Percentiles rank a stretch among this genome's conserved stretches.
These are phyloP conservation scores for Diaporthe vaccinii DNA, from an alignment of 2,329 filamentous ascomycete genomes.

Conservation along the genomic window DNA sequence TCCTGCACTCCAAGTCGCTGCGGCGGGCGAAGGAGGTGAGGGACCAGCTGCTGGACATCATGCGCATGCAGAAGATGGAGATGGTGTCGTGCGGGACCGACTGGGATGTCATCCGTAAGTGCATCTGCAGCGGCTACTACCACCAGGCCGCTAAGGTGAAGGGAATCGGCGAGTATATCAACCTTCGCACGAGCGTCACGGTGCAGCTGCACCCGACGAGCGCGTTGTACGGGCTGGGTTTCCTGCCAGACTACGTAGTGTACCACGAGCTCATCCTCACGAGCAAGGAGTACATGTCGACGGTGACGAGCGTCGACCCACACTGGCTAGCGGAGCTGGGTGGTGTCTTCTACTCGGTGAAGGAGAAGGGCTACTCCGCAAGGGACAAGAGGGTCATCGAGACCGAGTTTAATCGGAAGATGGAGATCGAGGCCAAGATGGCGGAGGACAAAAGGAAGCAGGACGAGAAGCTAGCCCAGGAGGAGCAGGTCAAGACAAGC, in stretches of 20 bases:
- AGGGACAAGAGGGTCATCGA: constrained; percentile 89
- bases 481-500: constrained; percentile 60
- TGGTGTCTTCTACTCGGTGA: constrained; percentile 96
- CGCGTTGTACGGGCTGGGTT: constrained; percentile 91
- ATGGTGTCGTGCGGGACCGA: constrained; percentile 93
- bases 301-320: constrained; percentile 94
- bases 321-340: constrained; percentile 97
- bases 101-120: constrained; percentile 95
- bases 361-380: constrained; percentile 95
- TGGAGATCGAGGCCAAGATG: constrained; percentile 95
- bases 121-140: constrained; percentile 98
- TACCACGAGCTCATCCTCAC: constrained; percentile 99
- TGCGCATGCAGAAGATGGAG: constrained; percentile 92
- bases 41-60: constrained; percentile 93
- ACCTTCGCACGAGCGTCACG: constrained; percentile 92
- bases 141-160: constrained; percentile 97
- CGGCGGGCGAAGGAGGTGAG: constrained; percentile 93
- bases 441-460: constrained; percentile 83
- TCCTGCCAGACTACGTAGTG: constrained; percentile 95
- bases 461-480: constrained; percentile 68
- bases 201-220: constrained; percentile 96
- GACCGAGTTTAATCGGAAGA: constrained; percentile 90
- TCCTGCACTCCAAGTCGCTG: constrained; percentile 94
- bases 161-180: constrained; percentile 97
- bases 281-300: constrained; percentile 97